A percentile compares a stretch with the other conserved stretches of the same genome.
phyloP scores from a whole-genome alignment of 352 stramenopile species.

The Phytopythium vexans region DNA sequence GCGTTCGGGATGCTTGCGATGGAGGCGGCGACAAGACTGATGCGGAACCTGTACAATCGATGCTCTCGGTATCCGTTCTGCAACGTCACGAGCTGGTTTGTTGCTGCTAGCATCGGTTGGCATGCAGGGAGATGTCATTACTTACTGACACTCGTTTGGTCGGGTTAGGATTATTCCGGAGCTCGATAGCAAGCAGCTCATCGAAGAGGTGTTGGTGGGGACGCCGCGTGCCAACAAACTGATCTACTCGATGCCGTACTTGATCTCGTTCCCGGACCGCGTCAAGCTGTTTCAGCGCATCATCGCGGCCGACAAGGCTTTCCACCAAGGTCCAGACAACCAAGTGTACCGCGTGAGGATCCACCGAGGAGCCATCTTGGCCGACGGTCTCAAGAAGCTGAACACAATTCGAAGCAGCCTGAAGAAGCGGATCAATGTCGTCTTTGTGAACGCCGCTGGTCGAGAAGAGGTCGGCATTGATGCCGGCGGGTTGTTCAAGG shows the following conservation, averaged over 20 bases:
- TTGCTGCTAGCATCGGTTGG: neutral
- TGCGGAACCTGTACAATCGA: slow-evolving; percentile 65
- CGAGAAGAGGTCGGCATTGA: slow-evolving; percentile 95
- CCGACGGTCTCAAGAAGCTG: slow-evolving; percentile 86
- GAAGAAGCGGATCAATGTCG: slow-evolving; percentile 81
- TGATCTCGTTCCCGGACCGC: slow-evolving; percentile 66
- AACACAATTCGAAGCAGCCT: slow-evolving; percentile 82
- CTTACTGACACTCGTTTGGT: neutral
- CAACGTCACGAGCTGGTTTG: slow-evolving; percentile 73
- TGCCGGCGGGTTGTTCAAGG: slow-evolving; percentile 96
- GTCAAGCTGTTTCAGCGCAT: slow-evolving; percentile 69
- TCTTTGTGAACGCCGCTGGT: slow-evolving; percentile 88
- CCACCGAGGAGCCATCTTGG: slow-evolving; percentile 65
- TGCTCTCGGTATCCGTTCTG: slow-evolving; percentile 69
- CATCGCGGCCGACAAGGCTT: slow-evolving; percentile 48
- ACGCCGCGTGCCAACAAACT: slow-evolving; percentile 57
- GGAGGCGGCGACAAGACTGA: slow-evolving; percentile 48
- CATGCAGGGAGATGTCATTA: no score
- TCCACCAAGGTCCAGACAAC: slow-evolving; percentile 41
- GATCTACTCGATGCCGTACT: slow-evolving; percentile 71
- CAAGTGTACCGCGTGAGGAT: slow-evolving; percentile 64
- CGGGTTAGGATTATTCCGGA: slow-evolving; percentile 46
- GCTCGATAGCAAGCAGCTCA: slow-evolving; percentile 50
- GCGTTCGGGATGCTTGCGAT: slow-evolving; percentile 59
- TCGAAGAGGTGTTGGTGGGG: slow-evolving; percentile 48